A percentile compares a stretch with the other conserved stretches of the same genome.
Conservation (phyloP, 495 filamentous ascomycete genomes). For the Choiromyces venosus region DNA sequence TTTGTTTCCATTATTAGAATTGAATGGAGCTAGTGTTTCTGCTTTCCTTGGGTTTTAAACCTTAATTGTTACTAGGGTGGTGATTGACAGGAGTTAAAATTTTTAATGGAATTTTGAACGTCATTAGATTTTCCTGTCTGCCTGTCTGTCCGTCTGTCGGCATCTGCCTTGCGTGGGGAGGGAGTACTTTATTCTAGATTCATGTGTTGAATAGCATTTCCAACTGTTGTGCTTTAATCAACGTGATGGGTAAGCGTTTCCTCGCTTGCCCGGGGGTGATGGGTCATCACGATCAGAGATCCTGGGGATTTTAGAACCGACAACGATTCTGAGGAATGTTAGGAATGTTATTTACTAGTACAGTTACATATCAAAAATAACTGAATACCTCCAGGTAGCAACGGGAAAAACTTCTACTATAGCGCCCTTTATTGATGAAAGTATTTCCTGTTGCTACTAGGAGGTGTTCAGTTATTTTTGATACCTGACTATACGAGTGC, state of each 20-base stretch:
- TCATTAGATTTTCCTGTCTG: too few relatives aligned
- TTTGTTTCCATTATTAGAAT: neutral
- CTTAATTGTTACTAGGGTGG: neutral
- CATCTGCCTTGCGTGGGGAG: neutral
- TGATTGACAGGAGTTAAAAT: neutral
- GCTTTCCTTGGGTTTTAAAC: neutral
- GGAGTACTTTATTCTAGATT: neutral
- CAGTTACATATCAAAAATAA: too few relatives aligned
- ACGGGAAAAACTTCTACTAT: too few relatives aligned
- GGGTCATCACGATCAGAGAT: neutral
- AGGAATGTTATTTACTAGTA: too few relatives aligned
- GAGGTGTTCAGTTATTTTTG: too few relatives aligned
- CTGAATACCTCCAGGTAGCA: too few relatives aligned
- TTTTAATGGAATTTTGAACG: neutral
- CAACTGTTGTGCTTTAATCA: too few relatives aligned
- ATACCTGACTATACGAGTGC: too few relatives aligned
- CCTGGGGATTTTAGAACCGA: neutral
- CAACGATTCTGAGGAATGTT: neutral
- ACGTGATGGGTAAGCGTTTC: too few relatives aligned
- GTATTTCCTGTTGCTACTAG: too few relatives aligned
- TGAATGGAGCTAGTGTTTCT: neutral
- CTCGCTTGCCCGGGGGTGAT: neutral
- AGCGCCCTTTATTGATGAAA: too few relatives aligned
- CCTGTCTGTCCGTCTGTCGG: too few relatives aligned
- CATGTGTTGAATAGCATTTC: neutral